Conservation (phyloP, 2,329 filamentous ascomycete genomes). For the Xylaria sp. region DNA sequence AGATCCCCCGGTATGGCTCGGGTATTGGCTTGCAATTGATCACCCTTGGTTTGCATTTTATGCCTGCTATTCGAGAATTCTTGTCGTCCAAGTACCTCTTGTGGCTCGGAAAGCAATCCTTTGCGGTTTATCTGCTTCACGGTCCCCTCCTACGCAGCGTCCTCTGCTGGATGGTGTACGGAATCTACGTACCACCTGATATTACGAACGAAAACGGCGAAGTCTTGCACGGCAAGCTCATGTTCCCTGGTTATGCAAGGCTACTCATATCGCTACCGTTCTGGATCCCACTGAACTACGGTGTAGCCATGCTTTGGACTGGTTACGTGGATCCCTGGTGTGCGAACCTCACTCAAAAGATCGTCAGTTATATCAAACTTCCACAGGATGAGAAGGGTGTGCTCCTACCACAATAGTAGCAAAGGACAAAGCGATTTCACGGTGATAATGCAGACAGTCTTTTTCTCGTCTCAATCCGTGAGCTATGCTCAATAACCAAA, state of each 20-base stretch:
- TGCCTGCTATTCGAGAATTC: constrained; percentile 58
- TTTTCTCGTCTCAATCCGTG: neutral
- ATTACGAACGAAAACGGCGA: constrained; percentile 53
- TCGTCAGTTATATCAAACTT: constrained; percentile 49
- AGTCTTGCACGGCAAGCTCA: constrained; percentile 51
- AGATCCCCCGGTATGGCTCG: constrained; percentile 57
- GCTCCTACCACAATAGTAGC: constrained; percentile 47
- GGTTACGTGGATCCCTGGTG: constrained; percentile 65
- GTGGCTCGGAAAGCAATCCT: constrained; percentile 72
- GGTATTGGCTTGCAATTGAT: constrained; percentile 51
- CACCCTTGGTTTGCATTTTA: constrained; percentile 50
- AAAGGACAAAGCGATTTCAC: neutral
- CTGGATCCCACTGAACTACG: constrained; percentile 61
- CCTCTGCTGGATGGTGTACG: constrained; percentile 70
- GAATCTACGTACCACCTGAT: constrained; percentile 54
- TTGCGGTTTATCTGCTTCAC: constrained; percentile 73
- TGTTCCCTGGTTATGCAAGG: constrained; percentile 52
- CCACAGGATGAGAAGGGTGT: constrained; percentile 49
- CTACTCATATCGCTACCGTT: constrained; percentile 55
- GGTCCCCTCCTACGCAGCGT: constrained; percentile 69
- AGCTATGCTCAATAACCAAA: constrained; percentile 5
- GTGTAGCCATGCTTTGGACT: constrained; percentile 62
- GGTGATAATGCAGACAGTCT: neutral
- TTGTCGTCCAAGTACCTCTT: constrained; percentile 66
- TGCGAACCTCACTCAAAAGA: constrained; percentile 56